Base-by-base conservation (phyloP, 306 rosid genomes). In the Cicer chorassanicum region DNA sequence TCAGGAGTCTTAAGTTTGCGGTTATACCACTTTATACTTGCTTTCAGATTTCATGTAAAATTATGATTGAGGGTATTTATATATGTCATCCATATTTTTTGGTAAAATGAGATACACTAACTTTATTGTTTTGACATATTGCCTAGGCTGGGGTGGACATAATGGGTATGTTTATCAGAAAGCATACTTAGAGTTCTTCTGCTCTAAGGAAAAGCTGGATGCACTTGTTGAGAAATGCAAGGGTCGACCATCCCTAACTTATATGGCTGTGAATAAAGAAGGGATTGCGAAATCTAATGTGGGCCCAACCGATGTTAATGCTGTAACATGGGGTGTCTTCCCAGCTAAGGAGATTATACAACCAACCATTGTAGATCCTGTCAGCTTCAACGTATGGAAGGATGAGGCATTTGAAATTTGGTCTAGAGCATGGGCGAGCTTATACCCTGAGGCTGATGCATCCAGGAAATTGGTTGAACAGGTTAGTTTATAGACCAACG, bases 251-350 rank as follows among this genome's bases (percentile, higher is more conserved):
- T 88, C 82, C 76, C 78, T 94, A 12, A 88, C 99, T 70, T 94
- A 86, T 68, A 90, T 92, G 91, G 95, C 99, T 15, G 91, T 92
- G 76, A 90, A 87, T 78, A 94, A 84, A 86, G 84, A 87, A 65
- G 95, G 99, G 51, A 75, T 57, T 14, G 90, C 88, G 93, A 78
- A 79, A 80, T 88, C 97, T 59, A 94, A 94, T 80, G 82, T 82
- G 34, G 85, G 85, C 41, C 88, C 84, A 86, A 71, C 84, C 24
- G 86, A 82, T 57, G 97, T 94, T 76, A 94, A 92, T 86, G 98
- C 97, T 9, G 98, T 94, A 60, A 94, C 98, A 79, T 94, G 98
- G 98, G 98, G 96, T 46, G 98, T 90, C 80, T 94, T 94, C 88
- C 95, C 95, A 6, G 98, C 91, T 14, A 88, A 86, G 85, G 96